Conservation (phyloP, 1,284 basidiomycete genomes). For the Exobasidium cylindrosporum region DNA sequence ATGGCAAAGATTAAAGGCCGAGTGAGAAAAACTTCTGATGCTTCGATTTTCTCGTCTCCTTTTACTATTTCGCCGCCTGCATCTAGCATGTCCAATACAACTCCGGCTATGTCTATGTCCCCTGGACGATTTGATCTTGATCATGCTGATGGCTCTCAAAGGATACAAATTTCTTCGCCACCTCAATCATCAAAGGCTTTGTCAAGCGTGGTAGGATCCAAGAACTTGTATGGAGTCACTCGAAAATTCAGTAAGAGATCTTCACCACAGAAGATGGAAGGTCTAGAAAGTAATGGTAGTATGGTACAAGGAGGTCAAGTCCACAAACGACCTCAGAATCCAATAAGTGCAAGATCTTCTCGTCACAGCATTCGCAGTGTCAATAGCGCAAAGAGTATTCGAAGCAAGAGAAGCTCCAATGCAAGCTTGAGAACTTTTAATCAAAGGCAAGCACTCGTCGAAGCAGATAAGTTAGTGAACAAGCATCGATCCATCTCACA, state of each 20-base stretch:
- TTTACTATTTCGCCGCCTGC: neutral
- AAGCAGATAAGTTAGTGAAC: neutral
- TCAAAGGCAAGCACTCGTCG: neutral
- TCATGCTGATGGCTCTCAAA: neutral
- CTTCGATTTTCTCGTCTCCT: neutral
- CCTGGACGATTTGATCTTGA: neutral
- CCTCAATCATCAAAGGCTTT: neutral
- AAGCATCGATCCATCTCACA: neutral
- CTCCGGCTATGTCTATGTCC: neutral
- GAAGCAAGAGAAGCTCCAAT: slow-evolving; percentile 11
- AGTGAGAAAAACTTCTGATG: slow-evolving; percentile 11
- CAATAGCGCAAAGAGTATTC: neutral
- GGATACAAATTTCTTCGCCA: slow-evolving; percentile 2
- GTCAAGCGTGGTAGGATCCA: neutral
- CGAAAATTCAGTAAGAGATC: neutral
- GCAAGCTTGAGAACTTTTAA: neutral
- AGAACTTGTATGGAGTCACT: neutral
- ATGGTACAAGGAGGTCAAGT: neutral
- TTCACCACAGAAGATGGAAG: neutral
- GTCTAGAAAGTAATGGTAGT: neutral
- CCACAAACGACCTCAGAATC: neutral
- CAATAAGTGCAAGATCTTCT: neutral
- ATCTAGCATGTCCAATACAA: neutral
- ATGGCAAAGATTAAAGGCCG: slow-evolving; percentile 1
- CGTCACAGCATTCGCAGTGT: neutral